These are phyloP conservation scores for Leccinum pellstonianum DNA, from an alignment of 768 basidiomycete species.

Conservation along the genomic window DNA sequence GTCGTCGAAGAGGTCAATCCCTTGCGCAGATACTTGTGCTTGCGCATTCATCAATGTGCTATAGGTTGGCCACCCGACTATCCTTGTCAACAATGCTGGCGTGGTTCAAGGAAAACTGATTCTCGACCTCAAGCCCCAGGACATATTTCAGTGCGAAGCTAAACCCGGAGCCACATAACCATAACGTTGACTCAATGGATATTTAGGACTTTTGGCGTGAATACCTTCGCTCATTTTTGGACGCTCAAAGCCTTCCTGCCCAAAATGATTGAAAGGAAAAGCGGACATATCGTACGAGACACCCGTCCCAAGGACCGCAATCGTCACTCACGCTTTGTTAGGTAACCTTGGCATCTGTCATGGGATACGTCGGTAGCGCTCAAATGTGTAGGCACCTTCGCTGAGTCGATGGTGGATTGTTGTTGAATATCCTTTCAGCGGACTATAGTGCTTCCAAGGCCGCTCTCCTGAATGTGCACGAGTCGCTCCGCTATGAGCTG, in stretches of 20 bases:
- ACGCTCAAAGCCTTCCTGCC: constrained; percentile 92
- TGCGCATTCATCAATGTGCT: constrained; percentile 1
- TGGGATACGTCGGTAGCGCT: constrained; percentile 68
- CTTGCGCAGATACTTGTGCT: not conserved
- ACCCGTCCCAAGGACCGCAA: not conserved
- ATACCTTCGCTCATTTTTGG: constrained; percentile 89
- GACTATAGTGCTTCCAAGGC: constrained; percentile 95
- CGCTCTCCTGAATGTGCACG: constrained; percentile 76
- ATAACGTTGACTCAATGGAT: constrained; percentile 1
- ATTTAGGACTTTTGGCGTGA: constrained; percentile 82
- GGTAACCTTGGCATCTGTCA: constrained; percentile 77
- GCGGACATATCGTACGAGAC: constrained; percentile 80
- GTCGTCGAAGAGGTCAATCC: constrained; percentile 71
- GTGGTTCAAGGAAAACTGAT: constrained; percentile 88
- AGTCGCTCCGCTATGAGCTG: constrained; percentile 85
- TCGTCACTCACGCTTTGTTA: constrained; percentile 32
- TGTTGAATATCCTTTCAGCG: constrained; percentile 41
- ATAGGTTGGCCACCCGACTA: constrained; percentile 84
- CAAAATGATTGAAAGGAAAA: constrained; percentile 69
- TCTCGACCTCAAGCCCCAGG: constrained; percentile 72
- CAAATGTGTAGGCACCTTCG: constrained; percentile 62
- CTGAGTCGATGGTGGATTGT: not conserved
- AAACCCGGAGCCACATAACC: constrained; percentile 34
- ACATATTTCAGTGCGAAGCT: constrained; percentile 80
- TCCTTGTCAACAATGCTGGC: constrained; percentile 94